Percentiles rank a stretch among this genome's conserved stretches.
These are phyloP conservation scores for Anisogramma anomala DNA, from an alignment of 2,329 filamentous ascomycete genomes.

Conservation along the genomic window DNA sequence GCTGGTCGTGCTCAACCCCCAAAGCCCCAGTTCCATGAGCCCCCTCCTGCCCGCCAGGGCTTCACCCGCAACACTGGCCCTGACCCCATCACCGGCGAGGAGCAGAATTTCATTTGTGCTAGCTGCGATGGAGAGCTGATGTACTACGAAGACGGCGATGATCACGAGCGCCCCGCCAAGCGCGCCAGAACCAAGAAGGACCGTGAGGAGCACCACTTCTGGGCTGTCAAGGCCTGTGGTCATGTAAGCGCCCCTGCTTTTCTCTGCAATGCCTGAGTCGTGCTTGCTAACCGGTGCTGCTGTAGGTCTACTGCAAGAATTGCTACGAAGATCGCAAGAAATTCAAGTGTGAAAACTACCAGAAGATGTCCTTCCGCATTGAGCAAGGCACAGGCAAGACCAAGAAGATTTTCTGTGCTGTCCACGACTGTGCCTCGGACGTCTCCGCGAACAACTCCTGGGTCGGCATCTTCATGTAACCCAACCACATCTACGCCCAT, in stretches of 20 bases:
- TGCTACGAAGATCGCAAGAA: slow-evolving; percentile 47
- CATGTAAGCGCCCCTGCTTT: slow-evolving; percentile 51
- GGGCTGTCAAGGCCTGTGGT: slow-evolving; percentile 82
- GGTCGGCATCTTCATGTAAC: slow-evolving; percentile 49
- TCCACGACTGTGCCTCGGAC: slow-evolving; percentile 44
- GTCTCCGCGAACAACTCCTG: slow-evolving; percentile 44
- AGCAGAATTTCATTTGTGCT: slow-evolving; percentile 68
- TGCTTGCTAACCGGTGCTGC: neutral
- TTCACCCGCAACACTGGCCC: slow-evolving; percentile 51
- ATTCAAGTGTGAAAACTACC: slow-evolving; percentile 21
- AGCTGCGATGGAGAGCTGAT: slow-evolving; percentile 79
- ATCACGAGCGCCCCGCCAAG: slow-evolving; percentile 22
- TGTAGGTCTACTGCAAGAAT: slow-evolving; percentile 49
- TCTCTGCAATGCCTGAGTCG: neutral
- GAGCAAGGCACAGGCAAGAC: slow-evolving; percentile 19
- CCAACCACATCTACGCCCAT: neutral
- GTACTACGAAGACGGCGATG: slow-evolving; percentile 37
- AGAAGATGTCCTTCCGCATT: slow-evolving; percentile 27
- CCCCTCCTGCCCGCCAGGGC: slow-evolving; percentile 55
- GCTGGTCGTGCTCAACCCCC: slow-evolving; percentile 22
- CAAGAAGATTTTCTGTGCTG: slow-evolving; percentile 38
- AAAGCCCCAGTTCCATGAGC: slow-evolving; percentile 47
- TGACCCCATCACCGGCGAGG: slow-evolving; percentile 47
- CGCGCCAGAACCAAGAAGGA: slow-evolving; percentile 37
- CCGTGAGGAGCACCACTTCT: slow-evolving; percentile 69